Percentiles rank a stretch among this genome's conserved stretches.
phyloP scores from a whole-genome alignment of 2,329 filamentous ascomycete species.

The Ascochyta fabae region DNA sequence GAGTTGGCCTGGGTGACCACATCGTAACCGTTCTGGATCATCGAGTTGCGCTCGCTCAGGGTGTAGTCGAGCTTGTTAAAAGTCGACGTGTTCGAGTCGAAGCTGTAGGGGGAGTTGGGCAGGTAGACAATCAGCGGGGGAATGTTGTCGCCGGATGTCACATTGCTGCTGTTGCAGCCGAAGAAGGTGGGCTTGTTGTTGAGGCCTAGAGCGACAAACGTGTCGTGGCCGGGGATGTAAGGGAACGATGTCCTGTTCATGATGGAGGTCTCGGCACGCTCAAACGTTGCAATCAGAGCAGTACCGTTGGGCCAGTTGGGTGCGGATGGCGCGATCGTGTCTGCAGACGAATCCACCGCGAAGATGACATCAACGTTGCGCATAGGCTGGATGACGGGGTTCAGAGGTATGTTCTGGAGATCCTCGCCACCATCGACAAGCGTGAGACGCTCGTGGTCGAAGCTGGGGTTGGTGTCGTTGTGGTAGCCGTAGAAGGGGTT shows the following conservation, averaged over 20 bases:
- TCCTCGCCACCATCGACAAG: constrained; percentile 83
- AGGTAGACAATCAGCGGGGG: constrained; percentile 84
- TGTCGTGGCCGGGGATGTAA: constrained; percentile 73
- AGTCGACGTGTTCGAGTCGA: constrained; percentile 79
- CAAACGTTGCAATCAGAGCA: constrained; percentile 74
- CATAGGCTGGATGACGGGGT: constrained; percentile 76
- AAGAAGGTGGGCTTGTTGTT: constrained; percentile 81
- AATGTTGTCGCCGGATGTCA: constrained; percentile 55
- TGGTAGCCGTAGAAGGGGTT: constrained; percentile 78
- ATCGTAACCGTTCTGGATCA: constrained; percentile 87
- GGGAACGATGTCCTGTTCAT: constrained; percentile 78
- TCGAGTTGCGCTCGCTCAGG: constrained; percentile 71
- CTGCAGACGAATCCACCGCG: constrained; percentile 78
- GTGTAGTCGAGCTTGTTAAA: constrained; percentile 69
- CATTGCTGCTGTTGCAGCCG: constrained; percentile 73
- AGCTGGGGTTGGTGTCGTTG: constrained; percentile 64
- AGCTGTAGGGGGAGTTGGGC: constrained; percentile 82
- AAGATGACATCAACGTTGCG: constrained; percentile 81
- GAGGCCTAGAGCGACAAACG: constrained; percentile 77
- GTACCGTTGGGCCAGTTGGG: constrained; percentile 79
- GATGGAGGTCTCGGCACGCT: constrained; percentile 64
- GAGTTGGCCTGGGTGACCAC: constrained; percentile 83
- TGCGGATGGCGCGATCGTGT: constrained; percentile 58
- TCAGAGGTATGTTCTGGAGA: constrained; percentile 77
- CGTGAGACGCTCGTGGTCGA: constrained; percentile 63